Percentiles rank a stretch among this genome's conserved stretches.
Conservation (phyloP, 495 filamentous ascomycete species). For the Annulohypoxylon moriforme region DNA sequence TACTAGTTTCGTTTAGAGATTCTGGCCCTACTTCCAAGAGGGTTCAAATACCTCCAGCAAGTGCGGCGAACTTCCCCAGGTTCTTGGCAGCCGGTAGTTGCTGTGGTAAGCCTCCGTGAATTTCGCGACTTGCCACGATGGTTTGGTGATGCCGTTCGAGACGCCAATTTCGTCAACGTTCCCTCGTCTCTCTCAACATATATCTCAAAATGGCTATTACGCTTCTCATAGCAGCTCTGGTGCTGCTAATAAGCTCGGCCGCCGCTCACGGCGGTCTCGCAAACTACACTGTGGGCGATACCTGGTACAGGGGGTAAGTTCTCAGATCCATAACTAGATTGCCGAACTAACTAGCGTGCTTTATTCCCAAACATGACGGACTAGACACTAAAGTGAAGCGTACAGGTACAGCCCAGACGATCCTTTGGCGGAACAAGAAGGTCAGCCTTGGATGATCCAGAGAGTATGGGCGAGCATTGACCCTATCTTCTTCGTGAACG, state of each 20-base stretch:
- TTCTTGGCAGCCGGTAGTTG: slow-evolving; percentile 46
- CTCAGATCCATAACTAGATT: background rate
- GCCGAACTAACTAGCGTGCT: background rate
- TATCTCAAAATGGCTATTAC: slow-evolving; percentile 24
- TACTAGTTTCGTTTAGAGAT: background rate
- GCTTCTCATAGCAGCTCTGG: slow-evolving; percentile 46
- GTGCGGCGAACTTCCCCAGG: slow-evolving; percentile 33
- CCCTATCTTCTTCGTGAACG: slow-evolving; percentile 55
- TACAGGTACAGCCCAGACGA: slow-evolving; percentile 56
- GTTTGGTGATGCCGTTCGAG: slow-evolving; percentile 7
- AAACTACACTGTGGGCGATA: slow-evolving; percentile 62
- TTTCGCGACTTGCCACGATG: background rate
- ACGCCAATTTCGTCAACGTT: slow-evolving; percentile 3
- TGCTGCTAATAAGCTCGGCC: slow-evolving; percentile 39
- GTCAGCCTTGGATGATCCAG: slow-evolving; percentile 59
- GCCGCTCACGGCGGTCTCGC: slow-evolving; percentile 58
- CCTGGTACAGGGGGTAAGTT: slow-evolving; percentile 61
- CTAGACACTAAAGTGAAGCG: slow-evolving; percentile 1
- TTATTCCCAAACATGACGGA: background rate
- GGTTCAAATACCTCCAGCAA: slow-evolving; percentile 30
- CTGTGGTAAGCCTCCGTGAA: slow-evolving; percentile 8
- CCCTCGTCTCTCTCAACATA: background rate
- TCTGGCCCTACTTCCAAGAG: slow-evolving; percentile 31
- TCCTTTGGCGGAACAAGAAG: slow-evolving; percentile 50
- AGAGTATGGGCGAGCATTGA: slow-evolving; percentile 58